phyloP scores from a whole-genome alignment of 495 filamentous ascomycete species.

The Xylaria longipes region DNA sequence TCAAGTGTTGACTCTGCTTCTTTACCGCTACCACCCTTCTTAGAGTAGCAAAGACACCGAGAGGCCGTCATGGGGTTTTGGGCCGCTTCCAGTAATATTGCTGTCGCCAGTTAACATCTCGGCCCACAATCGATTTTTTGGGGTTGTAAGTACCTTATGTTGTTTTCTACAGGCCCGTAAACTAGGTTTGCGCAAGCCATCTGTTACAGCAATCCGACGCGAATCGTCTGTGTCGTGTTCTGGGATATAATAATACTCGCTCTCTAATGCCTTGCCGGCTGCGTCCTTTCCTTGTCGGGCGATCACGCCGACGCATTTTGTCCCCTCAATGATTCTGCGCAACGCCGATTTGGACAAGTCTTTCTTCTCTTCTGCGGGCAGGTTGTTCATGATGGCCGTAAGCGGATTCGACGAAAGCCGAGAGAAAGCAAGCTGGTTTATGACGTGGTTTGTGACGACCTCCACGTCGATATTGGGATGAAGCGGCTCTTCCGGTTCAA shows the following conservation, averaged over 20 bases:
- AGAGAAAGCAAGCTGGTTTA: constrained; percentile 96
- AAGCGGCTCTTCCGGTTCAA: constrained; percentile 37
- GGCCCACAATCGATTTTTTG: constrained; percentile 4
- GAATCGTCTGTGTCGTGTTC: constrained; percentile 84
- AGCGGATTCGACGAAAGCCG: constrained; percentile 92
- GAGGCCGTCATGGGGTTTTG: constrained; percentile 51
- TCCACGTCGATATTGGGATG: constrained; percentile 27
- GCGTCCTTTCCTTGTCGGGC: constrained; percentile 93
- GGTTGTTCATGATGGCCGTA: constrained; percentile 82
- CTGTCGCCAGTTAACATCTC: constrained; percentile 50
- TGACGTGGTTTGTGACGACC: constrained; percentile 75
- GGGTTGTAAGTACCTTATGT: constrained; percentile 77
- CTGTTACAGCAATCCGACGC: constrained; percentile 81
- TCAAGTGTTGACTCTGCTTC: not conserved
- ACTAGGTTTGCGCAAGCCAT: constrained; percentile 84
- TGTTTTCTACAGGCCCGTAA: constrained; percentile 87
- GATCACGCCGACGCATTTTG: constrained; percentile 84
- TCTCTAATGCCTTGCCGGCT: constrained; percentile 90
- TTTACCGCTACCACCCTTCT: not conserved
- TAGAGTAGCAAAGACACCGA: constrained; percentile 20
- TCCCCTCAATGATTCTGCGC: constrained; percentile 70
- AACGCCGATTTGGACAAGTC: constrained; percentile 67
- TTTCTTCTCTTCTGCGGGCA: constrained; percentile 70
- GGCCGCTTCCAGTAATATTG: constrained; percentile 96
- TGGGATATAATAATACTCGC: constrained; percentile 96